Evolutionary conservation across 2,329 filamentous ascomycete genomes (phyloP), one percentile per base, ranked within the genome.

Genomic region (Paraphoma chrysanthemicola): DNA sequence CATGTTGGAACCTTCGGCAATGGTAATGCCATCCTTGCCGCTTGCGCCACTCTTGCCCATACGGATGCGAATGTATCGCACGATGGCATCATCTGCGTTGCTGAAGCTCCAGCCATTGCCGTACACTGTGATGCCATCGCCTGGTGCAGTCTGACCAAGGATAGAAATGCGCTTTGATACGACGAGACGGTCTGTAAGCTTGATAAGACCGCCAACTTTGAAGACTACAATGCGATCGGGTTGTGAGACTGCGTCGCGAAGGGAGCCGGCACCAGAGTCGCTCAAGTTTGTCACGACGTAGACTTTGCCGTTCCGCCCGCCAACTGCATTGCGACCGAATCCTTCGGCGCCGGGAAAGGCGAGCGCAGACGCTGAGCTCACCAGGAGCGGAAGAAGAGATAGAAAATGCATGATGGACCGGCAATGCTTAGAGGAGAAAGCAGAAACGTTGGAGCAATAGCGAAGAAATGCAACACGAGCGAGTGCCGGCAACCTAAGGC

Each of bases 21-120:
- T 85, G 16, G 78, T 81, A 42, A 85, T 77, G 2, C 77, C 84
- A 56, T 85, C 83, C 64, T 86, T 86, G 7, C 83, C 83, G 2
- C 78, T 79, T n/a, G 73, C 74, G 4, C 83, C 83, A 6, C 76
- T 71, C 47, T 78, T 81, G 33, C 83, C 83, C 82, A 84, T 84
- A 28, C 83, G 80, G 51, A 86, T 80, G 16, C 83, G 79, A 17
- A 86, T 78, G 66, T 86, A 84, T n/a, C 84, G 79, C 31, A 84
- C 79, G 56, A 86, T 84, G 29, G 80, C 76, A 42, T 85, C 79
- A 64, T 85, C 73, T 7, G 82, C 81, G 44, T 83, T 82, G 4
- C 80, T 83, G 60, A 81, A 84, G 2, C 80, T 83, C 76, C 79
- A 78, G 1, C 82, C 82, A 59, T 85, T 83, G n/a, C 83, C 83